Evolutionary conservation across 306 rosid species (phyloP).

Genomic region (Corylus heterophylla): DNA sequence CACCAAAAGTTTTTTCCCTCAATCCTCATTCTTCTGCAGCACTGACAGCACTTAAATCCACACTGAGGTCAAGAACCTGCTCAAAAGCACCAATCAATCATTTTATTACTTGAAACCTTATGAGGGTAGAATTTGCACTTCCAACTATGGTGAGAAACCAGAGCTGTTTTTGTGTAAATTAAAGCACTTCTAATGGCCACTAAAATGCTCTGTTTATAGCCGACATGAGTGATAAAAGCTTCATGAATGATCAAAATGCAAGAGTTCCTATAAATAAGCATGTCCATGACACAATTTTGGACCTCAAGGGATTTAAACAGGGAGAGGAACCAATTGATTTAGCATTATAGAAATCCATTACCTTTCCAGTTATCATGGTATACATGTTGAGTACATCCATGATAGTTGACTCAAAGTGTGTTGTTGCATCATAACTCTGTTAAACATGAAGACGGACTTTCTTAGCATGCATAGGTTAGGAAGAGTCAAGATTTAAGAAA

Average conservation of each 20-base stretch:
- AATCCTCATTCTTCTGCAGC: conserved; percentile 83
- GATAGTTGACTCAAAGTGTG: conserved; percentile 95
- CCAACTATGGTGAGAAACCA: too few relatives aligned
- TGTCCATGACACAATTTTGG: not conserved
- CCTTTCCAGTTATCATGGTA: conserved; percentile 91
- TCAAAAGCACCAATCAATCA: conserved; percentile 19
- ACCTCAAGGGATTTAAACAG: conserved; percentile 1
- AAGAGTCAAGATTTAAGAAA: not conserved
- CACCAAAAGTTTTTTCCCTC: not conserved
- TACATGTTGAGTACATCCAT: conserved; percentile 92
- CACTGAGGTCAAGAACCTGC: conserved; percentile 84
- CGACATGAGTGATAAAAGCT: not conserved
- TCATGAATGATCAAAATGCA: not conserved
- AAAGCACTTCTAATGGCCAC: not conserved
- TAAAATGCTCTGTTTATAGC: not conserved
- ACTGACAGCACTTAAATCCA: conserved; percentile 94
- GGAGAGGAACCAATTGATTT: conserved; percentile 2
- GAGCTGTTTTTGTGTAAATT: too few relatives aligned
- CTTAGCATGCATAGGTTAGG: not conserved
- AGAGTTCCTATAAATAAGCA: not conserved
- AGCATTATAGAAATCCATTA: conserved; percentile 26
- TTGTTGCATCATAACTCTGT: conserved; percentile 97
- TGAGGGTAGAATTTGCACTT: not conserved
- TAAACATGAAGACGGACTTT: conserved; percentile 13
- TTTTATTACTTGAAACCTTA: not conserved